phyloP scores from a whole-genome alignment of 306 rosid species.

The Aeschynomene evenia region DNA sequence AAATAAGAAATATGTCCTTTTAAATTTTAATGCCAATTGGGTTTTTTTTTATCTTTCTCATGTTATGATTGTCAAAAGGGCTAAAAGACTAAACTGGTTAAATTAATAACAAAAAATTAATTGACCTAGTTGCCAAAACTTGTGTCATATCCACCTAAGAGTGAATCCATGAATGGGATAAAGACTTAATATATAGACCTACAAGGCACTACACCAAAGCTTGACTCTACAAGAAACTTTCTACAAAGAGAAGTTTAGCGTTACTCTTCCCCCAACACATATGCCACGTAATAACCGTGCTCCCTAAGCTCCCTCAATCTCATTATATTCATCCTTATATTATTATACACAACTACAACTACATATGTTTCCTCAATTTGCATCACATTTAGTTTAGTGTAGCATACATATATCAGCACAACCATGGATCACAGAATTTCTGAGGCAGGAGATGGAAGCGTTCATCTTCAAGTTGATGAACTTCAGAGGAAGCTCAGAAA shows the following conservation, averaged over 20 bases:
- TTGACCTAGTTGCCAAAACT: no score
- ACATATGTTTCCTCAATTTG: neutral
- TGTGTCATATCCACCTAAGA: neutral
- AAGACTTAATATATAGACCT: neutral
- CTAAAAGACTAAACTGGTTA: no score
- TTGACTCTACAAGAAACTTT: constrained; percentile 19
- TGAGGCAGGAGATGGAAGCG: constrained; percentile 40
- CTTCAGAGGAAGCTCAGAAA: constrained; percentile 37
- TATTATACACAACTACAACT: no score
- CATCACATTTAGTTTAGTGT: neutral
- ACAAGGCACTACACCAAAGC: neutral
- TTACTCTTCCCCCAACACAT: constrained; percentile 43
- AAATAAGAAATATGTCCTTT: no score
- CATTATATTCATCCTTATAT: constrained; percentile 15
- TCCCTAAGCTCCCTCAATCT: constrained; percentile 42
- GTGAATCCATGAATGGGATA: neutral
- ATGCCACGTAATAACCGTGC: constrained; percentile 47
- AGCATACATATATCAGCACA: neutral
- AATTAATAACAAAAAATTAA: no score
- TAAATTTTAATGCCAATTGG: no score
- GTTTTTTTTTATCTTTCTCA: no score
- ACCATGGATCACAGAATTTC: constrained; percentile 51
- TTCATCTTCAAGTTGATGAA: constrained; percentile 50
- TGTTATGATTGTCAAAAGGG: no score
- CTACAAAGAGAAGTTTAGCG: constrained; percentile 40